Conservation (phyloP, 2,329 filamentous ascomycete genomes). For the Chaetothyriales sp. region DNA sequence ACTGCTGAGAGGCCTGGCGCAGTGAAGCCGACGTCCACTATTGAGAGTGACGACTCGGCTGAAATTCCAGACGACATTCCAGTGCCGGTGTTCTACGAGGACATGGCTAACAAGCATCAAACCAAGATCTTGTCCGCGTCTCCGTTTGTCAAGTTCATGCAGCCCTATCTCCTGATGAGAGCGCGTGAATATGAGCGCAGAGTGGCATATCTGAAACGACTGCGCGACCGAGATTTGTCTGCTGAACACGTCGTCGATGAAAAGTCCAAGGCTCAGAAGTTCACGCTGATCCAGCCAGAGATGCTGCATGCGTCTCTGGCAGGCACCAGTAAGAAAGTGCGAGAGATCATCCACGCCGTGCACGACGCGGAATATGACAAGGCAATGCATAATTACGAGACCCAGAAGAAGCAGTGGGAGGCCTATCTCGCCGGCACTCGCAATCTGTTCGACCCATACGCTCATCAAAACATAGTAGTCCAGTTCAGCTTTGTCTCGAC, state of each 20-base stretch:
- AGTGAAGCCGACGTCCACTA: background rate
- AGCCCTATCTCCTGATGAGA: constrained; percentile 83
- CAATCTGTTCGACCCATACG: constrained; percentile 84
- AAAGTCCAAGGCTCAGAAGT: constrained; percentile 52
- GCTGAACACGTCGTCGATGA: constrained; percentile 38
- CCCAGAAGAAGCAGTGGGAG: constrained; percentile 91
- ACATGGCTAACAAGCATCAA: constrained; percentile 84
- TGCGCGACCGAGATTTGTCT: constrained; percentile 53
- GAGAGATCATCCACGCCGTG: constrained; percentile 84
- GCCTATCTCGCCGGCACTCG: constrained; percentile 78
- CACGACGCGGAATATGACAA: constrained; percentile 96
- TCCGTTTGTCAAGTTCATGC: constrained; percentile 87
- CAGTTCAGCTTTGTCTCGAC: constrained; percentile 90
- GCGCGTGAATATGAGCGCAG: constrained; percentile 80
- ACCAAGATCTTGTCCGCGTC: constrained; percentile 90
- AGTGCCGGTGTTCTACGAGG: constrained; percentile 83
- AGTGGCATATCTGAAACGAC: constrained; percentile 62
- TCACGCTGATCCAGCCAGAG: constrained; percentile 82
- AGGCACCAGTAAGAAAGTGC: constrained; percentile 68
- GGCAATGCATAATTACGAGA: constrained; percentile 81
- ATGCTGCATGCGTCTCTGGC: constrained; percentile 81
- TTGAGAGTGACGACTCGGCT: constrained; percentile 27
- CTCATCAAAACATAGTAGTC: constrained; percentile 91
- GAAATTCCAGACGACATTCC: constrained; percentile 63
- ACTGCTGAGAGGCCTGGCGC: constrained; percentile 4